Evolutionary conservation across 495 filamentous ascomycete species (phyloP).

Genomic region (Xylaria curta): DNA sequence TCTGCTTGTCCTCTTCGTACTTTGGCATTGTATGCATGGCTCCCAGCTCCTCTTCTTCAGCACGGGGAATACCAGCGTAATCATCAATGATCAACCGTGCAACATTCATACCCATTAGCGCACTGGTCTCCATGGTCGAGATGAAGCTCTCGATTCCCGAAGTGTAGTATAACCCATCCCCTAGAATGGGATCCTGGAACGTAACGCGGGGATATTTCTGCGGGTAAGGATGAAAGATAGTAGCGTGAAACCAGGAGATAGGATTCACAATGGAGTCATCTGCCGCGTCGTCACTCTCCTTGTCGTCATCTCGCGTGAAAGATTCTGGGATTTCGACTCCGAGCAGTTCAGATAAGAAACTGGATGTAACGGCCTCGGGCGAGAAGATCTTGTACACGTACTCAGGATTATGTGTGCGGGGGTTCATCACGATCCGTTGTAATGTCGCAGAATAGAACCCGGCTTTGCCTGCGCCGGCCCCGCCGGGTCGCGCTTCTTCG

Average conservation of each 20-base stretch:
- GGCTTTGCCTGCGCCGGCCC: conserved; percentile 59
- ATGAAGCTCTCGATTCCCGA: conserved; percentile 95
- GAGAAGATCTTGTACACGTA: conserved; percentile 98
- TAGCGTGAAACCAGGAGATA: conserved; percentile 77
- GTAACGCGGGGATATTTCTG: conserved; percentile 80
- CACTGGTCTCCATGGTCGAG: conserved; percentile 97
- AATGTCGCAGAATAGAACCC: conserved; percentile 92
- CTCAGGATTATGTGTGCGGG: conserved; percentile 61
- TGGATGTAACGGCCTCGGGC: conserved; percentile 65
- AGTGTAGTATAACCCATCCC: conserved; percentile 81
- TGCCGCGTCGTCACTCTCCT: conserved; percentile 8
- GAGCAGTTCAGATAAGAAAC: conserved; percentile 65
- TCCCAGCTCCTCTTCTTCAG: conserved; percentile 7
- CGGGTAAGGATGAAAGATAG: conserved; percentile 83
- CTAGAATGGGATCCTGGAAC: conserved; percentile 82
- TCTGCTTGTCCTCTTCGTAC: conserved; percentile 21
- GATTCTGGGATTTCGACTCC: conserved; percentile 51
- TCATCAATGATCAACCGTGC: conserved; percentile 77
- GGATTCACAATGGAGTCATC: conserved; percentile 43
- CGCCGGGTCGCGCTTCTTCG: conserved; percentile 53
- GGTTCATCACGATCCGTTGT: conserved; percentile 67
- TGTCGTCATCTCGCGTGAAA: conserved; percentile 32
- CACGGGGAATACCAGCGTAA: conserved; percentile 33
- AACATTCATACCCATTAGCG: conserved; percentile 94
- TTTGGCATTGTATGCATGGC: not conserved